Conservation (phyloP, 1,139 yeast species). For the Magnusiomyces clavatus region DNA sequence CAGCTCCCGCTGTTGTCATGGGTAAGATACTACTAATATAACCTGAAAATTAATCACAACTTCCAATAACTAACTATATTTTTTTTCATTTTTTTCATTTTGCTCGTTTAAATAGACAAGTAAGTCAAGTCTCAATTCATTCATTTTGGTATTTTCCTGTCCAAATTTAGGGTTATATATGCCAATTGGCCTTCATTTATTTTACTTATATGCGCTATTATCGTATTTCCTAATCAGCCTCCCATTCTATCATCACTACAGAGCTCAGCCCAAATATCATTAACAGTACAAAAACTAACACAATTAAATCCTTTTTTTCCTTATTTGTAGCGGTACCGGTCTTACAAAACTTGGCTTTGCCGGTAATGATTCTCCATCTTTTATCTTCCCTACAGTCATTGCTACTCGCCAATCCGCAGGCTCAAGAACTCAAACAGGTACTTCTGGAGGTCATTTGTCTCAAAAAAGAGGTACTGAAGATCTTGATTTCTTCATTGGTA, state of each 20-base stretch:
- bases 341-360: constrained; percentile 96
- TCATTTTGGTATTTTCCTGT: not conserved
- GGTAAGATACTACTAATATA: constrained; percentile 38
- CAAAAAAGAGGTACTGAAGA: constrained; percentile 90
- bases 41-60: not conserved
- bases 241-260: constrained; percentile 3
- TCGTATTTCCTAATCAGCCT: not conserved
- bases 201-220: not conserved
- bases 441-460: constrained; percentile 40
- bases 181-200: not conserved
- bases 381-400: constrained; percentile 95
- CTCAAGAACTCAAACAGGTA: constrained; percentile 31
- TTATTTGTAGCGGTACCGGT: constrained; percentile 79
- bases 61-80: not conserved
- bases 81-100: not conserved
- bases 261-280: constrained; percentile 20
- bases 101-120: constrained; percentile 18
- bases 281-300: not conserved
- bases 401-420: constrained; percentile 56
- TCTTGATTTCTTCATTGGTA: constrained; percentile 90
- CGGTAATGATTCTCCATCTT: constrained; percentile 96
- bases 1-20: constrained; percentile 87
- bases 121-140: constrained; percentile 11
- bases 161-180: constrained; percentile 1
- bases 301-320: not conserved